These are phyloP conservation scores for Ilex paraguariensis DNA, from an alignment of 305 asterid genomes.

Conservation along the genomic window DNA sequence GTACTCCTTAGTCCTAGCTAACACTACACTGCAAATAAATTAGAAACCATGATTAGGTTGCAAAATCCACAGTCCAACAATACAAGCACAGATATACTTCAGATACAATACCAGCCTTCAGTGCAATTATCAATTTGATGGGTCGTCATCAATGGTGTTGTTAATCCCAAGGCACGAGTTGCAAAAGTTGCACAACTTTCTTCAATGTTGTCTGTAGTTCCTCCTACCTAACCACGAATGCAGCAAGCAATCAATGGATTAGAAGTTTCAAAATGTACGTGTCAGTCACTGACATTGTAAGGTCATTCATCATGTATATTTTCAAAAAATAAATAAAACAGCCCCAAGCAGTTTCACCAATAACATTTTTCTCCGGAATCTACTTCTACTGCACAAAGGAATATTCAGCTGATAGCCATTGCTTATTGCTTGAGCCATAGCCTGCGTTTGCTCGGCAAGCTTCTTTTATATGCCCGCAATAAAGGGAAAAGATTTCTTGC, in stretches of 20 bases:
- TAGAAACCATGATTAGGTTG: constrained; percentile 8
- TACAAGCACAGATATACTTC: not conserved
- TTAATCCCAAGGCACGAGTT: constrained; percentile 73
- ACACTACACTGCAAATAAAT: constrained; percentile 56
- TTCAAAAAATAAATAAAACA: too few species aligned
- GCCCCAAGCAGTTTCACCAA: too few species aligned
- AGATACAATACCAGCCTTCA: constrained; percentile 70
- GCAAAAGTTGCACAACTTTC: constrained; percentile 93
- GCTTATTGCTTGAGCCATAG: too few species aligned
- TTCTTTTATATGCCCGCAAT: too few species aligned
- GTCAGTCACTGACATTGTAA: too few species aligned
- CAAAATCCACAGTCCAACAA: not conserved
- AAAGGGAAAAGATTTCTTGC: too few species aligned
- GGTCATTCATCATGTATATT: too few species aligned
- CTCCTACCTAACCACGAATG: constrained; percentile 66
- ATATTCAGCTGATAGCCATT: too few species aligned
- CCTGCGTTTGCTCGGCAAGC: too few species aligned
- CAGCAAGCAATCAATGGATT: not conserved
- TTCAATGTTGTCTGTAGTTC: constrained; percentile 92
- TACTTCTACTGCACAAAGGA: too few species aligned
- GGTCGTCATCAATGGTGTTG: constrained; percentile 68
- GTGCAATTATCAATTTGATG: constrained; percentile 98
- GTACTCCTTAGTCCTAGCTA: constrained; percentile 81
- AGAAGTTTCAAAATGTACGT: too few species aligned
- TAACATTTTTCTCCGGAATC: too few species aligned